A percentile compares a stretch with the other conserved stretches of the same genome.
Evolutionary conservation across 768 basidiomycete species (phyloP).

Genomic region (Mycena amicta): DNA sequence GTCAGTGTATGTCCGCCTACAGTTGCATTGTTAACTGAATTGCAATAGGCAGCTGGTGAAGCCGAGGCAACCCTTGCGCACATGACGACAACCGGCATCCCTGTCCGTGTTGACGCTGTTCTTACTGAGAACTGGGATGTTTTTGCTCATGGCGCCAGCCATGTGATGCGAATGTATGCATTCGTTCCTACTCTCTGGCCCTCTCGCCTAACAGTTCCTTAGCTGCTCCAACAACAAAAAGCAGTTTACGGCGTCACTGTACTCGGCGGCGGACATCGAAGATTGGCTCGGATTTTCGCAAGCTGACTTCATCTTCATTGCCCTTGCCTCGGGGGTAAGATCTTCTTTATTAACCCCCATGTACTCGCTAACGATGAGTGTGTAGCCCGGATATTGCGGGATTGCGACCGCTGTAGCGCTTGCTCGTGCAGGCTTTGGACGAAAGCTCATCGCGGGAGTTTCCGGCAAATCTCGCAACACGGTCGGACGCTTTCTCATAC

Average conservation of each 20-base stretch:
- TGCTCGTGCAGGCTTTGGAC: constrained; percentile 11
- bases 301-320: constrained; percentile 41
- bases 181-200: background rate
- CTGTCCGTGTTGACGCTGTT: constrained; percentile 43
- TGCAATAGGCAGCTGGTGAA: constrained; percentile 51
- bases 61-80: constrained; percentile 56
- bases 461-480: background rate
- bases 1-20: constrained; percentile 20
- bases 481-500: background rate
- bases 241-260: constrained; percentile 44
- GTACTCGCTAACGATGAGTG: background rate
- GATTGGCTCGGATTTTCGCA: constrained; percentile 25
- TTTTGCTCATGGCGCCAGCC: constrained; percentile 48
- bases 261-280: constrained; percentile 28
- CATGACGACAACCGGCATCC: constrained; percentile 40
- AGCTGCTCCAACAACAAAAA: constrained; percentile 47
- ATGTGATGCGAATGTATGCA: constrained; percentile 33
- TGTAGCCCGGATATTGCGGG: constrained; percentile 9
- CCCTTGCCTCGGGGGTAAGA: constrained; percentile 47
- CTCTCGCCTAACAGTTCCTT: too few species aligned
- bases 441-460: constrained; percentile 9
- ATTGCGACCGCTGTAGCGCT: background rate
- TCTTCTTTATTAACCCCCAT: constrained; percentile 7
- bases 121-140: constrained; percentile 53
- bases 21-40: background rate